Evolutionary conservation across 2,329 filamentous ascomycete species (phyloP).

Genomic region (Grosmannia huntii): DNA sequence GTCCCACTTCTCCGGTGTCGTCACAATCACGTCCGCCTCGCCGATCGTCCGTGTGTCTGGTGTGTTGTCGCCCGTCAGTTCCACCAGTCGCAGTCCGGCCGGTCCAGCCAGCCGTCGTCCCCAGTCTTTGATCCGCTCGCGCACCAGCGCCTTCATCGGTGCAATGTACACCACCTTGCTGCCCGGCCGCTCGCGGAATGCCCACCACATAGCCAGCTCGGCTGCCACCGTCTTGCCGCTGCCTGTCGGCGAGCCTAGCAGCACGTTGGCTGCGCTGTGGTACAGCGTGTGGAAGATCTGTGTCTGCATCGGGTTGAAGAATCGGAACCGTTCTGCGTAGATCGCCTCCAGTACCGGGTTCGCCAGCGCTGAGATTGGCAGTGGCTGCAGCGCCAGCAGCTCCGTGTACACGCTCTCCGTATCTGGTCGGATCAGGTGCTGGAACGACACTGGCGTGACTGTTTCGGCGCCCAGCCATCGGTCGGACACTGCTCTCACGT

Average conservation of each 20-base stretch:
- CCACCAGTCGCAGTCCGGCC: conserved; percentile 81
- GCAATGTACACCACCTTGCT: conserved; percentile 99
- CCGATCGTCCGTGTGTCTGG: conserved; percentile 92
- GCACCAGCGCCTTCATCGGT: conserved; percentile 96
- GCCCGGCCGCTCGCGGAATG: conserved; percentile 83
- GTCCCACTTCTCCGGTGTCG: conserved; percentile 99
- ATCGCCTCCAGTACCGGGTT: conserved; percentile 79
- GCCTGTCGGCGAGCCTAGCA: conserved; percentile 89
- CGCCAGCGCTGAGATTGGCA: conserved; percentile 76
- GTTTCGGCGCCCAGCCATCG: conserved; percentile 95
- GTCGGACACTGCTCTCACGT: conserved; percentile 87
- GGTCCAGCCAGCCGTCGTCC: conserved; percentile 65
- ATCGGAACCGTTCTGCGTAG: conserved; percentile 80
- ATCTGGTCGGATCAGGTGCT: conserved; percentile 92
- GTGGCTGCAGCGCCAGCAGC: conserved; percentile 76
- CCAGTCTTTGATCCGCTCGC: conserved; percentile 95
- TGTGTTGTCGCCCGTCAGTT: conserved; percentile 90
- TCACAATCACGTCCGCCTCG: conserved; percentile 95
- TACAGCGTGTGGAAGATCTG: conserved; percentile 97
- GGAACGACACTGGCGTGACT: conserved; percentile 88
- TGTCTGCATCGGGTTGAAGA: conserved; percentile 99
- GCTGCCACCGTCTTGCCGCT: conserved; percentile 96
- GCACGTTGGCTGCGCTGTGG: conserved; percentile 79
- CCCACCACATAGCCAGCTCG: conserved; percentile 99
- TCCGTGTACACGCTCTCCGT: conserved; percentile 97